Conservation (phyloP, 2,329 filamentous ascomycete genomes). For the Penicillium sp. region DNA sequence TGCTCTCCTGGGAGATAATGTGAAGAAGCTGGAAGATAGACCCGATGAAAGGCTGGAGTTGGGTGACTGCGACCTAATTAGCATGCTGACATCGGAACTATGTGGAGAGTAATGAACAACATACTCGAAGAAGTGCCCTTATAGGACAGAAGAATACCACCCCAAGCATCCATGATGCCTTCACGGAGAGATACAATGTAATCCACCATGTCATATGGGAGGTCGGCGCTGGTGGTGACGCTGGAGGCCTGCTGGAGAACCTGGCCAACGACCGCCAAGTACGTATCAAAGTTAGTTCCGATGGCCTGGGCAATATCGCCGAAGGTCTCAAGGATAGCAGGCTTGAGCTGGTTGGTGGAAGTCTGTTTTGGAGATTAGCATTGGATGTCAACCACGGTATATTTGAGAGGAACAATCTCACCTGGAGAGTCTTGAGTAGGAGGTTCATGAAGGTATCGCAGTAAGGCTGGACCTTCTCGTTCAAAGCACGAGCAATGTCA, state of each 20-base stretch:
- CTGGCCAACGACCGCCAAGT: conserved; percentile 85
- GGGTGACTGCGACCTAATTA: conserved; percentile 53
- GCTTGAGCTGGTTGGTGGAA: conserved; percentile 92
- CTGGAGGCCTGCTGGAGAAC: conserved; percentile 89
- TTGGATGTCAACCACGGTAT: background rate
- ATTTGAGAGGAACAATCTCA: conserved; percentile 36
- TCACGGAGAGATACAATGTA: conserved; percentile 93
- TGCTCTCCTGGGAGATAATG: conserved; percentile 74
- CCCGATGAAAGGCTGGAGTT: conserved; percentile 73
- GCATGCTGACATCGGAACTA: background rate
- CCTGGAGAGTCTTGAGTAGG: conserved; percentile 83
- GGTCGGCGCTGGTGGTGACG: conserved; percentile 74
- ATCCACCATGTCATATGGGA: conserved; percentile 92
- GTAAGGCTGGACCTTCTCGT: conserved; percentile 86
- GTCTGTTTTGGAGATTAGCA: conserved; percentile 8
- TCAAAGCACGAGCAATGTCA: conserved; percentile 89
- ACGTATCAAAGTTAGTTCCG: conserved; percentile 85
- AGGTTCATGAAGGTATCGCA: conserved; percentile 99
- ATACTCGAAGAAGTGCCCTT: conserved; percentile 58
- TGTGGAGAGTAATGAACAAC: conserved; percentile 5
- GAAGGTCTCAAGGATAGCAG: conserved; percentile 95
- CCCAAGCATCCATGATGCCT: conserved; percentile 99
- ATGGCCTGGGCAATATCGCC: conserved; percentile 97
- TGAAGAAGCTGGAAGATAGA: conserved; percentile 85
- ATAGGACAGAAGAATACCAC: conserved; percentile 92